Percentiles rank a stretch among this genome's conserved stretches.
Conservation (phyloP, 176 grass and related monocot genomes). For the Hsuehochloa calcarea region DNA sequence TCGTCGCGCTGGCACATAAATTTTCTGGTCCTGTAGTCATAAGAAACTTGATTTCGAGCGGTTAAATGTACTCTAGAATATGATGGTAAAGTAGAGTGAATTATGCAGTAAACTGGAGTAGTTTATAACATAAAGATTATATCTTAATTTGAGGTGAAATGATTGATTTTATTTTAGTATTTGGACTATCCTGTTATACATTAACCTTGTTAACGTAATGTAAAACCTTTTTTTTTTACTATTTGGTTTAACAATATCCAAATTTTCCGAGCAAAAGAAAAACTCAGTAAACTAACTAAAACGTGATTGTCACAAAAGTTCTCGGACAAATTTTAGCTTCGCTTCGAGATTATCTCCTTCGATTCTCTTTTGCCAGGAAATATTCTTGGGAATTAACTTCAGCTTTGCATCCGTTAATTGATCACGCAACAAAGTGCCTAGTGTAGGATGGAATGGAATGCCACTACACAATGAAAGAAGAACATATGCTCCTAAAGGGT, state of each 20-base stretch:
- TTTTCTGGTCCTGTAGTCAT: neutral
- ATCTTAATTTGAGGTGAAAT: neutral
- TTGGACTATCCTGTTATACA: neutral
- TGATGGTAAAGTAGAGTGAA: neutral
- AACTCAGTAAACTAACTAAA: constrained; percentile 6
- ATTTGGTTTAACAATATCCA: neutral
- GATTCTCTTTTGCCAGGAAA: constrained; percentile 9
- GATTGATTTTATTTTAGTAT: neutral
- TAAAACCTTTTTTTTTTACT: neutral
- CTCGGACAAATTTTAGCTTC: neutral
- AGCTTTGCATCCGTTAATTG: constrained; percentile 25
- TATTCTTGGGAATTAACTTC: constrained; percentile 28
- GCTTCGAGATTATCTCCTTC: constrained; percentile 13
- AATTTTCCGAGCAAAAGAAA: neutral
- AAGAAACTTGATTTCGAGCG: neutral
- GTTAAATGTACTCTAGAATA: neutral
- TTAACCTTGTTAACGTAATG: neutral
- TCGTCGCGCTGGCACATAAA: neutral
- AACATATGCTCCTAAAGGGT: constrained; percentile 35
- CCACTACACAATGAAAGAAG: constrained; percentile 36
- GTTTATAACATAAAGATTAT: too few relatives aligned
- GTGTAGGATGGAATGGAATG: constrained; percentile 33
- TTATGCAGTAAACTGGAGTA: neutral
- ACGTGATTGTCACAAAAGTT: neutral
- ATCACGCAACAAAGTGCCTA: constrained; percentile 23